Base-by-base conservation (phyloP, 768 basidiomycete species). In the Termitomyces eurrhizus region DNA sequence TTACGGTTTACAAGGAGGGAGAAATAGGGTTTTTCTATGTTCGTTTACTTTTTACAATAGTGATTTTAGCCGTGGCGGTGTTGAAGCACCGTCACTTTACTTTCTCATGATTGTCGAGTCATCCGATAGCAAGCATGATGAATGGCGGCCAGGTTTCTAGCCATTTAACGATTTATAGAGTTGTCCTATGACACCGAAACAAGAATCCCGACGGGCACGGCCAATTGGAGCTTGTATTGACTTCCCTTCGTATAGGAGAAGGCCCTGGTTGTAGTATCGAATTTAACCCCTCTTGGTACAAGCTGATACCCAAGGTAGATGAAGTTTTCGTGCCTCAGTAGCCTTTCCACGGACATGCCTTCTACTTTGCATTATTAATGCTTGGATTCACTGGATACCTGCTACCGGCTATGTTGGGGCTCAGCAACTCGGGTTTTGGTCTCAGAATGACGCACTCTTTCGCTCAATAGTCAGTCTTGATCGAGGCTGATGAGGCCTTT, bases 1-100 rank as follows among this genome's bases (percentile, higher is more conserved):
- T 56, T 78, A 24, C 69, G 62, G 46, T 72, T 78, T 56, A 67
- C 68, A 21, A 71, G 67, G 58, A 70, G 76, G 48, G 26, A 64
- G 42, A 52, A 50, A 32, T 44, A 57, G 36, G 24, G 2, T 6
- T 26, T 35, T 6, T 37, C 14, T 24, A 36, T 37, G 29, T 32
- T 21, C 18, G n/a, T 33, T 9, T n/a, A 32, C 18, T 29, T 7
- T 32, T 29, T 13, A 41, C 39, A n/a, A n/a, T 33, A 13, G 29
- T 42, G 16, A 42, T 42, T 42, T 9, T 7, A 32, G 29, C 16
- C 24, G 16, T 16, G 16, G 24, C 1, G 9, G 26, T 18, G 24
- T 41, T 11, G 18, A 41, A 41, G 6, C 37, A 18, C 18, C 6
- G 16, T 41, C 16, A 29, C 37, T 32, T 18, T 26, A 26, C 36